Conservation (phyloP, 176 grass and related monocot species). For the Oryza nivara region DNA sequence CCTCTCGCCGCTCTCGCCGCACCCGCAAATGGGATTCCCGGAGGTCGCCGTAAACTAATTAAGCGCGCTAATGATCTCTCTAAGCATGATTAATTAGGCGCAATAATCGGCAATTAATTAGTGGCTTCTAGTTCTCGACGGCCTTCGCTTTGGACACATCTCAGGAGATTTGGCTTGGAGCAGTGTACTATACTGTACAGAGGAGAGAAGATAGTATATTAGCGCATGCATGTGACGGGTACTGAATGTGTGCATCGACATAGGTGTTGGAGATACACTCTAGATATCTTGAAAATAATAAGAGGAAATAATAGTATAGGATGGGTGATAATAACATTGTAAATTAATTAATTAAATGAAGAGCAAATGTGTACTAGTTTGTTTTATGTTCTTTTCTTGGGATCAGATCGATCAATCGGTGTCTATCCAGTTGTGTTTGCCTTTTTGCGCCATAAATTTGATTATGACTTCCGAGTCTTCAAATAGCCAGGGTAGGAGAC, state of each 20-base stretch:
- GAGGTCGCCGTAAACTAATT: slow-evolving; percentile 56
- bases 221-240: slow-evolving; percentile 32
- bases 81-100: slow-evolving; percentile 32
- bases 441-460: slow-evolving; percentile 36
- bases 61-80: background rate
- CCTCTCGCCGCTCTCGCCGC: slow-evolving; percentile 58
- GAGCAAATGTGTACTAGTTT: slow-evolving; percentile 21
- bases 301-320: background rate
- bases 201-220: slow-evolving; percentile 30
- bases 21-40: slow-evolving; percentile 49
- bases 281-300: background rate
- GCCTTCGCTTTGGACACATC: slow-evolving; percentile 55
- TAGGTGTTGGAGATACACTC: slow-evolving; percentile 33
- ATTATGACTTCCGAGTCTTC: slow-evolving; percentile 7
- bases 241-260: slow-evolving; percentile 1
- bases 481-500: background rate
- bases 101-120: slow-evolving; percentile 27
- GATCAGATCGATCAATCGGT: background rate
- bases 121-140: slow-evolving; percentile 48
- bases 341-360: slow-evolving; percentile 43
- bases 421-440: slow-evolving; percentile 11
- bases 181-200: slow-evolving; percentile 38
- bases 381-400: background rate
- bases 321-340: slow-evolving; percentile 28
- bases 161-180: slow-evolving; percentile 40